phyloP scores from a whole-genome alignment of 192 early-diverging fungal genomes.

The Phlyctochytrium bullatum region DNA sequence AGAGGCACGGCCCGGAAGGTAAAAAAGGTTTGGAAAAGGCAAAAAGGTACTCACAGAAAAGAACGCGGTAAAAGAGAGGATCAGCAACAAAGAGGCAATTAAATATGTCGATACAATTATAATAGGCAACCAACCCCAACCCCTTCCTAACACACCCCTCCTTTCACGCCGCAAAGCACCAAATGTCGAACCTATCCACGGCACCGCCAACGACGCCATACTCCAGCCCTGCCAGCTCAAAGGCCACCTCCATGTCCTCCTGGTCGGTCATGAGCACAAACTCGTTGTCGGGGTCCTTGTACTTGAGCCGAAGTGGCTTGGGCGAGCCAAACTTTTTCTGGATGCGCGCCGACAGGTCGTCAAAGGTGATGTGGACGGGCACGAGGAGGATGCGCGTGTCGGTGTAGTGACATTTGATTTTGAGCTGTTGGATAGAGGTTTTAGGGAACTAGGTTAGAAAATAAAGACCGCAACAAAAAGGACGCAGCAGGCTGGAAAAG shows the following conservation, averaged over 20 bases:
- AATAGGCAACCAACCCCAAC: no score
- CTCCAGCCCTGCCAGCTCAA: constrained; percentile 34
- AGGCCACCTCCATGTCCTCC: constrained; percentile 83
- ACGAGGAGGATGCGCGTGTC: constrained; percentile 63
- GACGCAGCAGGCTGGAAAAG: no score
- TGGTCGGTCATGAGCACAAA: constrained; percentile 87
- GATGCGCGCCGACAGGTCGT: constrained; percentile 53
- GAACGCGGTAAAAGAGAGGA: no score
- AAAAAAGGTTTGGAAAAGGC: no score
- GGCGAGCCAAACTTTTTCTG: constrained; percentile 58
- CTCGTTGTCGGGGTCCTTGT: constrained; percentile 83
- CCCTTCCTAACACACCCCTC: no score
- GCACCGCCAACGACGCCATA: constrained; percentile 6
- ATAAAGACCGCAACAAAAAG: no score
- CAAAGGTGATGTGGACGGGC: constrained; percentile 43
- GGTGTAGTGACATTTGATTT: constrained; percentile 66
- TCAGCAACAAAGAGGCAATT: no score
- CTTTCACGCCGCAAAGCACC: constrained; percentile 16
- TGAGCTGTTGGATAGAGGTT: no score
- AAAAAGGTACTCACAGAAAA: no score
- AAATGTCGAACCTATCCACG: constrained; percentile 32
- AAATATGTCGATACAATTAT: no score
- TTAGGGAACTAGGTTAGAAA: no score
- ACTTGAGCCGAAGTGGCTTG: constrained; percentile 62
- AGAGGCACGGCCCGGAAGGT: no score